These are phyloP conservation scores for Anastatica hierochuntica DNA, from an alignment of 345 rosid species.

Conservation along the genomic window DNA sequence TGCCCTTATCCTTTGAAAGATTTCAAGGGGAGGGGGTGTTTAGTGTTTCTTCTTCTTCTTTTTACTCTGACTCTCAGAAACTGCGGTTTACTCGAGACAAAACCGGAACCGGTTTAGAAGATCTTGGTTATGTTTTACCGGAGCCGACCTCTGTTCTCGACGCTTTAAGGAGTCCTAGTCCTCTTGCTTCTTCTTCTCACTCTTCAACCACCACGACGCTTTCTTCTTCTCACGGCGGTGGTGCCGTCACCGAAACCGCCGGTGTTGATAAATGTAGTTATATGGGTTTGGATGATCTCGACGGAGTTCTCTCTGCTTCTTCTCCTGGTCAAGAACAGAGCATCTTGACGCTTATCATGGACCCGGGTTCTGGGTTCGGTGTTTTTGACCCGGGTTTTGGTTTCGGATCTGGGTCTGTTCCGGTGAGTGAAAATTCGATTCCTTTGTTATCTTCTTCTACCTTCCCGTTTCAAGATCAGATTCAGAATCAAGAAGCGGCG, in stretches of 20 bases:
- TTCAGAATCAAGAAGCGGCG: constrained; percentile 20
- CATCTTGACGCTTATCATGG: constrained; percentile 48
- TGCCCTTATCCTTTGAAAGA: constrained; percentile 70
- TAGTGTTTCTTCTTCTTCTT: constrained; percentile 23
- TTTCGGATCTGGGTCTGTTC: constrained; percentile 37
- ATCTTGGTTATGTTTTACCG: constrained; percentile 30
- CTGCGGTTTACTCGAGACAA: background rate
- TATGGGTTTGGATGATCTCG: too few relatives aligned
- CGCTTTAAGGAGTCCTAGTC: constrained; percentile 43
- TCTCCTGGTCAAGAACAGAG: constrained; percentile 32
- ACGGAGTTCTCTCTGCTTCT: constrained; percentile 46
- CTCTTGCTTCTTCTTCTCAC: constrained; percentile 36
- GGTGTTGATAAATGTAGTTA: constrained; percentile 9
- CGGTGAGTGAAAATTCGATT: constrained; percentile 17
- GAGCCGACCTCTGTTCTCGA: constrained; percentile 68
- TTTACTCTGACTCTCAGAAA: constrained; percentile 24
- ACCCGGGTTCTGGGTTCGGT: constrained; percentile 45
- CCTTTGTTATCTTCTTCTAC: constrained; percentile 16
- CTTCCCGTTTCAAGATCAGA: constrained; percentile 21
- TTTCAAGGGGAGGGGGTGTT: too few relatives aligned
- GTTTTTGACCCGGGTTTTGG: constrained; percentile 51
- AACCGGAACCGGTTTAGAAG: background rate
- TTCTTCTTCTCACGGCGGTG: constrained; percentile 62
- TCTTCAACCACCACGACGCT: constrained; percentile 32
- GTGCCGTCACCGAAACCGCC: constrained; percentile 7